A percentile compares a stretch with the other conserved stretches of the same genome.
Evolutionary conservation across 305 asterid genomes (phyloP).

Genomic region (Andrographis paniculata): DNA sequence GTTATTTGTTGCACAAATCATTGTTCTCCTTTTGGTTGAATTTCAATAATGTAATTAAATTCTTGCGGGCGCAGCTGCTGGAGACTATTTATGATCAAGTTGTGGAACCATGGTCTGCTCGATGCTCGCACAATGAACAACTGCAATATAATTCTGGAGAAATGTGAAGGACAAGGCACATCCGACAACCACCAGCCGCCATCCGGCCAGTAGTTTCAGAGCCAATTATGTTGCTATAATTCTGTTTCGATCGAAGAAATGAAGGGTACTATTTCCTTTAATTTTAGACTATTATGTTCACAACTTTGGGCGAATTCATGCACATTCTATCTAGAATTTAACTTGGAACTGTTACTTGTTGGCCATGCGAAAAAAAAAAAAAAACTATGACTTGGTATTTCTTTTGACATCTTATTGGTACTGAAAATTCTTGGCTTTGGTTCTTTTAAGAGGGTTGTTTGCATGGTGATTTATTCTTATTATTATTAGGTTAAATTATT

Average conservation of each 20-base stretch:
- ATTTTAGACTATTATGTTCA: background rate
- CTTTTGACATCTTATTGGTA: no score
- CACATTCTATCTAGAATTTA: background rate
- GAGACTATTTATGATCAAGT: slow-evolving; percentile 83
- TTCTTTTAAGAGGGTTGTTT: no score
- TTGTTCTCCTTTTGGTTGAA: background rate
- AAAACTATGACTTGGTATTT: no score
- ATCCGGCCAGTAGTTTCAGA: background rate
- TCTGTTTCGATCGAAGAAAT: no score
- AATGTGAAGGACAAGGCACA: slow-evolving; percentile 33
- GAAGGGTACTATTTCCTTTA: no score
- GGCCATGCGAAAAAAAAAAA: no score
- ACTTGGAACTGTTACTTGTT: background rate
- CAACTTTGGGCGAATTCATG: background rate
- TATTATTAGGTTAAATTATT: no score
- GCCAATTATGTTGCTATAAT: no score
- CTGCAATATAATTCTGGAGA: slow-evolving; percentile 57
- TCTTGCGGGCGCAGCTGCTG: slow-evolving; percentile 81
- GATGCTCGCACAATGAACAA: slow-evolving; percentile 73
- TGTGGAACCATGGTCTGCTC: slow-evolving; percentile 93
- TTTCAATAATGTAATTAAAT: slow-evolving; percentile 2
- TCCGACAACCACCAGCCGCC: no score
- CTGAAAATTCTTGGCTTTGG: no score
- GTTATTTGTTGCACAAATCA: no score
- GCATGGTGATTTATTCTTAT: no score